Base-by-base conservation (phyloP, 495 filamentous ascomycete species). In the Penicillium flavigenum region DNA sequence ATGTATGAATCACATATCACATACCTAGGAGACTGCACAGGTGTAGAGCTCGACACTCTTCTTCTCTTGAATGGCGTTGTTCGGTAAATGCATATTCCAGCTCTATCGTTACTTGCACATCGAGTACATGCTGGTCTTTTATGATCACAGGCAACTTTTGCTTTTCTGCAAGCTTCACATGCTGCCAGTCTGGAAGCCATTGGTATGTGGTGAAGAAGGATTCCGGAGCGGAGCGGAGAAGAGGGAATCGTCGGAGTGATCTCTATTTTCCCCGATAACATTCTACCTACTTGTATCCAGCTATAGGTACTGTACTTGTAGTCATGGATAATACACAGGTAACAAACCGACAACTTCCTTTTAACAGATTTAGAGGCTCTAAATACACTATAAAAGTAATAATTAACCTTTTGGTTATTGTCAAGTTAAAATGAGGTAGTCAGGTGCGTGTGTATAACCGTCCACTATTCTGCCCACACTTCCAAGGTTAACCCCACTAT, bases 111-210 rank as follows among this genome's bases (percentile, higher is more conserved):
- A 42, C 54, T 66, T 24, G 58, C 41, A 51, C 75, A 78, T 22
- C 75, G 72, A 31, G 71, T 65, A 53, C 75, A 78, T 36, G 69
- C 68, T 4, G 75, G 75, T 47, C 66, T 62, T 38, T 65, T 61
- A 47, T 78, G 74, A 49, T 76, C 75, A 57, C 75, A 78, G 44
- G 74, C 72, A 0, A 75, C 62, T 43, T 78, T 78, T 16, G 75
- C 66, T 42, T 72, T 67, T 19, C 75, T 64, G 56, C 75, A 78
- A 10, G 72, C 62, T 54, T 78, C 74, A 54, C 75, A 76, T 34
- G 70, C 70, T 24, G 70, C 63, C 42, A 64, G 45, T 51, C 70
- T 58, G 24, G 67, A 67, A 16, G 63, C 51, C 70, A 70, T 68
- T 36, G 24, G 19, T 57, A 53, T 53, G 63, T 51, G 12, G 8